These are phyloP conservation scores for Daucus carota DNA, from an alignment of 129 eudicot species.

Conservation along the genomic window DNA sequence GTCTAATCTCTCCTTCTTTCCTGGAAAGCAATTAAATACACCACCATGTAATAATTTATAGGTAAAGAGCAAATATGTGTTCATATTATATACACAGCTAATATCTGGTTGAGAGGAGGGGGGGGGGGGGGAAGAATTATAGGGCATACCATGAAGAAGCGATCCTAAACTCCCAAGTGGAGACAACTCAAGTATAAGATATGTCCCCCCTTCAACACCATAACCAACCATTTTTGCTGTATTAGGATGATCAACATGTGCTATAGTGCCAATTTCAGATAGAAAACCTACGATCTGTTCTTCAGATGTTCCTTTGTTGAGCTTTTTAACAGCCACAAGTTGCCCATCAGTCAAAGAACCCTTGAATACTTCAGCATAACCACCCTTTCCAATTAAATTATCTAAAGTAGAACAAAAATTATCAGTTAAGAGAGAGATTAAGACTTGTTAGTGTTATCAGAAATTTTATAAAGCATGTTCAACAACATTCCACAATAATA, in stretches of 20 bases:
- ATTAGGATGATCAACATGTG: constrained; percentile 71
- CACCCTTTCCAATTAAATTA: constrained; percentile 64
- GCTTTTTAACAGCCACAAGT: constrained; percentile 57
- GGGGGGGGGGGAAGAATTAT: not conserved
- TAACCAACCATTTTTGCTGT: constrained; percentile 71
- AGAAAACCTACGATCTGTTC: constrained; percentile 46
- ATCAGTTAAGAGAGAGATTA: not conserved
- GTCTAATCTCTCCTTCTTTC: constrained; percentile 43
- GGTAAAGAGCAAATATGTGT: not conserved
- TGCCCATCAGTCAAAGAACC: constrained; percentile 51
- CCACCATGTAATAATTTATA: not conserved
- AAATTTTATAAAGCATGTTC: not conserved
- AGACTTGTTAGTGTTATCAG: not conserved
- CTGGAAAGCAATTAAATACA: constrained; percentile 18
- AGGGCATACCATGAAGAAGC: constrained; percentile 44
- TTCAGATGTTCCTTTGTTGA: constrained; percentile 49
- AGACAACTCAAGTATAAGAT: constrained; percentile 66
- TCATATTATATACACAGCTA: not conserved
- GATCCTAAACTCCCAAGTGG: constrained; percentile 70
- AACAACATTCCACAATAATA: not conserved
- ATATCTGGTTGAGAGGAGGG: no score
- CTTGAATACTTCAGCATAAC: constrained; percentile 76
- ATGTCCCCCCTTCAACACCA: constrained; percentile 72
- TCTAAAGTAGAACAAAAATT: constrained; percentile 22
- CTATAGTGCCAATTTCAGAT: constrained; percentile 68